Evolutionary conservation across 495 filamentous ascomycete genomes (phyloP).

Genomic region (Penicillium silybi): DNA sequence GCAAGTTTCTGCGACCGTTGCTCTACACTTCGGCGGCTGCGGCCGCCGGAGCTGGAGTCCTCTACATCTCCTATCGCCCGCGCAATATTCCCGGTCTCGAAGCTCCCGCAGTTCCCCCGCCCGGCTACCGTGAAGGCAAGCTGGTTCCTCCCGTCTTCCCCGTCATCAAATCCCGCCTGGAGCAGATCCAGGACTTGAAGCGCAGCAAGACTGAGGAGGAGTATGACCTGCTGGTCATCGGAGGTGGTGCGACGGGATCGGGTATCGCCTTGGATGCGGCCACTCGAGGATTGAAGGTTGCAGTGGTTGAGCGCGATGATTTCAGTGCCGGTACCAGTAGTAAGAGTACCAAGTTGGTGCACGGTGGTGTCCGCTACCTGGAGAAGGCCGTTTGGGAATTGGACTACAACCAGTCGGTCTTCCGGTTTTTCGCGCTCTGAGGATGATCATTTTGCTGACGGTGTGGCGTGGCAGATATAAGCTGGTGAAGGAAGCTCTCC

Average conservation of each 20-base stretch:
- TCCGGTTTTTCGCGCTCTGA: background rate
- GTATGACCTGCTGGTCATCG: conserved; percentile 90
- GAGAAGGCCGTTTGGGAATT: conserved; percentile 97
- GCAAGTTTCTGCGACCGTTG: conserved; percentile 54
- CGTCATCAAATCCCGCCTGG: conserved; percentile 60
- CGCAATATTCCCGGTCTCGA: conserved; percentile 83
- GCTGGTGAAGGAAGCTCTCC: conserved; percentile 89
- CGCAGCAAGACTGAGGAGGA: conserved; percentile 35
- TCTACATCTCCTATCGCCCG: conserved; percentile 79
- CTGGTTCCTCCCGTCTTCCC: conserved; percentile 82
- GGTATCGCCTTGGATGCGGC: conserved; percentile 94
- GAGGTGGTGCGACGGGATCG: conserved; percentile 86
- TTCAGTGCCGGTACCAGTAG: conserved; percentile 92
- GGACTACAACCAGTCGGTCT: conserved; percentile 79
- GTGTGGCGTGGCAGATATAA: conserved; percentile 54
- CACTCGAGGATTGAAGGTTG: conserved; percentile 88
- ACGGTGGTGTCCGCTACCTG: conserved; percentile 92
- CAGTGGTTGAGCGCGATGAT: conserved; percentile 91
- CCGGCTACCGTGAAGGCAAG: conserved; percentile 73
- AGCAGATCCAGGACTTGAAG: conserved; percentile 53
- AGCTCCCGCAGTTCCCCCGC: conserved; percentile 73
- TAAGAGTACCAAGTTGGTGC: conserved; percentile 96
- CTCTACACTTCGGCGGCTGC: conserved; percentile 60
- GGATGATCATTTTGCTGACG: conserved; percentile 13
- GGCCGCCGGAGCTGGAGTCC: conserved; percentile 54